Percentiles rank a stretch among this genome's conserved stretches.
Evolutionary conservation across 2,329 filamentous ascomycete species (phyloP).

Genomic region (Aspergillus sp.): DNA sequence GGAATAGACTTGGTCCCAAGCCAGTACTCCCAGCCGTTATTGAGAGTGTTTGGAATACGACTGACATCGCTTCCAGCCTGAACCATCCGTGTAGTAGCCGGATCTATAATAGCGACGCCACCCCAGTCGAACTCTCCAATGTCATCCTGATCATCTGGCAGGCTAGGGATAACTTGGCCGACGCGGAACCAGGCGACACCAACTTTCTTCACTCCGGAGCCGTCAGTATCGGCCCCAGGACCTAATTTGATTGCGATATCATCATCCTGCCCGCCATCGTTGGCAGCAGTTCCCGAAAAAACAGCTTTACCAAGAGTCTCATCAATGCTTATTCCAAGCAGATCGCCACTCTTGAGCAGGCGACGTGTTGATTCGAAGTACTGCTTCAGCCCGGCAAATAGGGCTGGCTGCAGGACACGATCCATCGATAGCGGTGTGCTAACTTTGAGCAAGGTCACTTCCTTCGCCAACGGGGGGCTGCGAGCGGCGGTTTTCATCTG

Average conservation of each 20-base stretch:
- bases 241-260: constrained; percentile 56
- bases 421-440: constrained; percentile 88
- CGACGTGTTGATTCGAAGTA: constrained; percentile 83
- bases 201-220: constrained; percentile 48
- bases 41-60: constrained; percentile 72
- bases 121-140: constrained; percentile 75
- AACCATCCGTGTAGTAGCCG: constrained; percentile 81
- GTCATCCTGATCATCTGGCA: constrained; percentile 54
- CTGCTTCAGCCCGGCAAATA: constrained; percentile 82
- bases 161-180: constrained; percentile 63
- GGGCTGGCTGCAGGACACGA: constrained; percentile 76
- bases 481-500: constrained; percentile 46
- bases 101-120: constrained; percentile 81
- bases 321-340: constrained; percentile 87
- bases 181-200: constrained; percentile 90
- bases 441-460: constrained; percentile 85
- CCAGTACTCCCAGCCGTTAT: constrained; percentile 87
- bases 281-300: constrained; percentile 63
- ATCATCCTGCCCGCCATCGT: constrained; percentile 67
- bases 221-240: constrained; percentile 26
- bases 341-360: constrained; percentile 80
- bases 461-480: constrained; percentile 63
- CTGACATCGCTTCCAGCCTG: constrained; percentile 86
- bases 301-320: constrained; percentile 78
- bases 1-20: constrained; percentile 72